Conservation (phyloP, 768 basidiomycete genomes). For the Russula virescens region DNA sequence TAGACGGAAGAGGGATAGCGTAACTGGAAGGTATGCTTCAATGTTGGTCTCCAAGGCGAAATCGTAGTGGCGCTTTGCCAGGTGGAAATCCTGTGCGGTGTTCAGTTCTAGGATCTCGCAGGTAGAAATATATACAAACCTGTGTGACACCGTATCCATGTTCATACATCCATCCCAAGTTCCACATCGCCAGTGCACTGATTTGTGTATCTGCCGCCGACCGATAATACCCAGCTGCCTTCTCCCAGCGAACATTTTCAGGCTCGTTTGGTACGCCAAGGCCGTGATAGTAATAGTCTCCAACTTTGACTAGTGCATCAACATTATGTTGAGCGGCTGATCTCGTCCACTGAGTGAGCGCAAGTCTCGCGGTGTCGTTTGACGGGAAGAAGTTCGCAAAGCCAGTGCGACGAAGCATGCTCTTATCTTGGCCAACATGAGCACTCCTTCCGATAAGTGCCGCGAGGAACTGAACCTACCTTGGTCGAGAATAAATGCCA, state of each 20-base stretch:
- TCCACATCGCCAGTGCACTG: slow-evolving; percentile 97
- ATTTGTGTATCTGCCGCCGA: slow-evolving; percentile 88
- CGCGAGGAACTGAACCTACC: slow-evolving; percentile 41
- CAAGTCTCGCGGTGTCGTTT: slow-evolving; percentile 76
- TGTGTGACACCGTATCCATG: slow-evolving; percentile 88
- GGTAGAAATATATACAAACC: slow-evolving; percentile 37
- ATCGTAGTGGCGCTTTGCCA: slow-evolving; percentile 96
- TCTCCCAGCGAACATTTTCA: slow-evolving; percentile 64
- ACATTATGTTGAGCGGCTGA: slow-evolving; percentile 91
- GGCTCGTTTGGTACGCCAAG: slow-evolving; percentile 71
- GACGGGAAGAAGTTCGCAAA: slow-evolving; percentile 69
- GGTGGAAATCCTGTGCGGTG: slow-evolving; percentile 74
- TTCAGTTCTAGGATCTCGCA: neutral
- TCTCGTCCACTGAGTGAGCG: slow-evolving; percentile 90
- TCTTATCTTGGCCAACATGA: slow-evolving; percentile 48
- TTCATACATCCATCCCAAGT: slow-evolving; percentile 99
- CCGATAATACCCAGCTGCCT: slow-evolving; percentile 91
- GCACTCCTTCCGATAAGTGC: neutral
- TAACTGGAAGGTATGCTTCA: slow-evolving; percentile 86
- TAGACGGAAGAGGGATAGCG: slow-evolving; percentile 74
- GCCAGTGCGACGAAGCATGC: slow-evolving; percentile 58
- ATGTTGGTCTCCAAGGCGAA: slow-evolving; percentile 77
- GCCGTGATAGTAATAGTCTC: slow-evolving; percentile 94
- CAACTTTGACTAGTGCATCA: slow-evolving; percentile 97
- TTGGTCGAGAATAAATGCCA: slow-evolving; percentile 90